A percentile compares a stretch with the other conserved stretches of the same genome.
These are phyloP conservation scores for Citeromyces nyonsensis DNA, from an alignment of 805 yeast genomes.

Conservation along the genomic window DNA sequence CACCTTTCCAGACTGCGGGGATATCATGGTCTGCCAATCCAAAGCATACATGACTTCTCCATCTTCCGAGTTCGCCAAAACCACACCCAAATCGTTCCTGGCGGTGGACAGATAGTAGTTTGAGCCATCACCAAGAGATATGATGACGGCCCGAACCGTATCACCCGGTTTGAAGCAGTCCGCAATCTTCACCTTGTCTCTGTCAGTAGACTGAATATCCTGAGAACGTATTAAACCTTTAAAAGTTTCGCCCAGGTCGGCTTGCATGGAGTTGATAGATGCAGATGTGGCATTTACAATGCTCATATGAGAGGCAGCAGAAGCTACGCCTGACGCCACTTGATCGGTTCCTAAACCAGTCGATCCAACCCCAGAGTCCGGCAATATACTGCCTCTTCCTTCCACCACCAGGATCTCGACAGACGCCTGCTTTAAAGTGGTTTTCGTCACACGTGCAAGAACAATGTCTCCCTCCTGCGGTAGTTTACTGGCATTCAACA, in stretches of 20 bases:
- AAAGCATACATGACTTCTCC: slow-evolving; percentile 65
- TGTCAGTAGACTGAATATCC: slow-evolving; percentile 81
- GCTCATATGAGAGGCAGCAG: slow-evolving; percentile 22
- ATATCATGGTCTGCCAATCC: slow-evolving; percentile 93
- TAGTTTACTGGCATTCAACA: slow-evolving; percentile 23
- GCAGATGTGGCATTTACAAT: slow-evolving; percentile 20
- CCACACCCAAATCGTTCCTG: slow-evolving; percentile 82
- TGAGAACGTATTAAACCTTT: slow-evolving; percentile 77
- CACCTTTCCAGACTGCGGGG: slow-evolving; percentile 54
- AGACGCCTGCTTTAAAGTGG: slow-evolving; percentile 54
- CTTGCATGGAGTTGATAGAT: slow-evolving; percentile 26
- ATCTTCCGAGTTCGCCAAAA: slow-evolving; percentile 65
- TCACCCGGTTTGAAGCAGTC: slow-evolving; percentile 88
- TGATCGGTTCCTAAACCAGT: slow-evolving; percentile 18
- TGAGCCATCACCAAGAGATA: slow-evolving; percentile 88
- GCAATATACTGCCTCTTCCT: slow-evolving; percentile 35
- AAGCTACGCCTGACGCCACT: slow-evolving; percentile 34
- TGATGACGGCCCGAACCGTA: slow-evolving; percentile 67
- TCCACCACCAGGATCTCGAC: slow-evolving; percentile 67
- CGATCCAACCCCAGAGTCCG: slow-evolving; percentile 55
- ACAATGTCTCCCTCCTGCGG: slow-evolving; percentile 83
- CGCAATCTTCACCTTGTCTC: slow-evolving; percentile 70
- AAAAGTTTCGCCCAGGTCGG: slow-evolving; percentile 77
- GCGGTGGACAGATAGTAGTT: slow-evolving; percentile 86
- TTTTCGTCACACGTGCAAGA: slow-evolving; percentile 54